Evolutionary conservation across 1,284 basidiomycete species (phyloP), one percentile per base, ranked within the genome.

Genomic region (Lentinula novae-zelandiae): DNA sequence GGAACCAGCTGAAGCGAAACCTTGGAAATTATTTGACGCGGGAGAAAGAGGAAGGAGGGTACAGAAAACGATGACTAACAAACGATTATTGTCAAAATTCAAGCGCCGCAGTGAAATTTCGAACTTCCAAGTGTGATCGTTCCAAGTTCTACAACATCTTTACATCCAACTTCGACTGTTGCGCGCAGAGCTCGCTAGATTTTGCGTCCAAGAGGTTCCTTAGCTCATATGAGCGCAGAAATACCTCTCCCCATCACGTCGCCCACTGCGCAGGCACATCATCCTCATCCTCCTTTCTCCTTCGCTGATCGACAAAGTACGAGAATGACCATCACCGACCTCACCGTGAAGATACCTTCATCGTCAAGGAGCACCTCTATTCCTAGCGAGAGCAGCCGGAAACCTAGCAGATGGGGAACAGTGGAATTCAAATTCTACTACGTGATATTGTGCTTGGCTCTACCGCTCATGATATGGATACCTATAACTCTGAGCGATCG

Each of bases 401-500:
- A 73, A 5, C 76, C 75, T 2, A 66, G 85, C 33, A 73, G 91
- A 76, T 98, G 96, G 96, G 75, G 74, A 52, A 92, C 93, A 0
- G 73, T 77, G 15, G 96, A 98, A 73, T 98, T 97, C 76, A 78
- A 83, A 62, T 69, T 90, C 57, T 98, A 98, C 76, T 86, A 81
- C 62, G 64, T 87, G 31, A 77, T 88, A 1, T 85, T 89, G 42
- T 71, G 77, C 13, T 57, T 90, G 22, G 86, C 83, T 12, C 74
- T 98, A 9, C 89, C 92, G 0, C 69, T 87, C 60, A 93, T 98
- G 90, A 76, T 85, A 4, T 94, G 87, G 82, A 81, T 92, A 64
- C 93, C 95, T 0, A 79, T 92, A 33, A 75, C 76, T n/a, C 71
- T 97, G 60, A 96, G 95, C 69, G 79, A 77, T 60, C 68, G 94